These are phyloP conservation scores for Pythium diclinum DNA, from an alignment of 352 stramenopile species.

Conservation along the genomic window DNA sequence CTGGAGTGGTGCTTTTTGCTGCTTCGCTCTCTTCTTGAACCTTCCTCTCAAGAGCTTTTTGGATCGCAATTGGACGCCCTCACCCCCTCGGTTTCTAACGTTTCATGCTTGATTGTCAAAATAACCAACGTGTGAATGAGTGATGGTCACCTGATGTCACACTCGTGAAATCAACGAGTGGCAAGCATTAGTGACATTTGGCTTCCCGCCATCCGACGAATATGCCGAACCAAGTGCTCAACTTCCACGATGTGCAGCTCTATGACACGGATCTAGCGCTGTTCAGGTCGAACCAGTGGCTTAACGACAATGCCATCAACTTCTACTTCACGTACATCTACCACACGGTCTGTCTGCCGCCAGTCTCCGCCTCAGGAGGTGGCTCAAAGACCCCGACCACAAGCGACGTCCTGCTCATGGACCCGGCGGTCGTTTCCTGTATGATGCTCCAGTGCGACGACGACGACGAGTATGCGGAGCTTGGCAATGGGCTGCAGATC, in stretches of 20 bases:
- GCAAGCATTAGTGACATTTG: slow-evolving; percentile 1
- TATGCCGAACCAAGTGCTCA: slow-evolving; percentile 55
- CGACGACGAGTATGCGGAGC: slow-evolving; percentile 65
- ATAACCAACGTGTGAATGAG: slow-evolving; percentile 25
- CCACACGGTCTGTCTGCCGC: slow-evolving; percentile 33
- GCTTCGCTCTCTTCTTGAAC: slow-evolving; percentile 20
- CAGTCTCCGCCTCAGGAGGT: neutral
- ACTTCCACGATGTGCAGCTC: slow-evolving; percentile 81
- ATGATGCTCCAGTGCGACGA: slow-evolving; percentile 83
- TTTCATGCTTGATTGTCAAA: neutral
- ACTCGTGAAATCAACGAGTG: neutral
- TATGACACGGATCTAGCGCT: slow-evolving; percentile 79
- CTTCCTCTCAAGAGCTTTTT: slow-evolving; percentile 22
- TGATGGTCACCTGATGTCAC: slow-evolving; percentile 4
- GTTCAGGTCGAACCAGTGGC: slow-evolving; percentile 55
- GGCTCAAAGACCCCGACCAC: neutral
- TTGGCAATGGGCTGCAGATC: slow-evolving; percentile 48
- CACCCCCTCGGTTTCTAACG: slow-evolving; percentile 6
- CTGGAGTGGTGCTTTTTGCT: neutral
- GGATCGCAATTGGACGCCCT: slow-evolving; percentile 22
- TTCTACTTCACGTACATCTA: slow-evolving; percentile 79
- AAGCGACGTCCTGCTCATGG: slow-evolving; percentile 56
- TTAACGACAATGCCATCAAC: slow-evolving; percentile 84
- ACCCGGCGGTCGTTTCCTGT: slow-evolving; percentile 77
- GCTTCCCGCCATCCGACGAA: neutral